Conservation (phyloP, 2,329 filamentous ascomycete genomes). For the Exophiala lecanii-corni region DNA sequence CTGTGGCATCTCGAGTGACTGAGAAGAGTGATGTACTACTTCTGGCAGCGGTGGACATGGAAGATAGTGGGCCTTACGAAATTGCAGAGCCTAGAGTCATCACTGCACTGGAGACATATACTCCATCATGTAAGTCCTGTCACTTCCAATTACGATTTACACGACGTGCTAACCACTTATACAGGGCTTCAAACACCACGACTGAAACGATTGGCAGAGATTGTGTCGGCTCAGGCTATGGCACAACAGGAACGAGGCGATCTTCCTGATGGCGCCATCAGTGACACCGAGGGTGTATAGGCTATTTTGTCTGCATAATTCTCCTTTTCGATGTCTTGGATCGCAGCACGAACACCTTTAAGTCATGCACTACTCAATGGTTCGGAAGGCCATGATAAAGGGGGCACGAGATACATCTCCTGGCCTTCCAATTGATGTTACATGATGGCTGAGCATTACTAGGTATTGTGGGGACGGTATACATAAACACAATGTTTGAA, state of each 20-base stretch:
- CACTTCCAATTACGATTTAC: constrained; percentile 4
- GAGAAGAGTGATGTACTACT: constrained; percentile 97
- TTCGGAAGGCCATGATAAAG: no score
- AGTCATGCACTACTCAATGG: no score
- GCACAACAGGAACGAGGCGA: constrained; percentile 88
- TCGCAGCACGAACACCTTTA: no score
- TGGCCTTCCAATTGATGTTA: no score
- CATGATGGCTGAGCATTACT: no score
- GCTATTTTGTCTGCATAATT: no score
- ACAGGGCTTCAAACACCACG: constrained; percentile 91
- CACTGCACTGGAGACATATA: constrained; percentile 95
- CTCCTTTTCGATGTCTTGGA: no score
- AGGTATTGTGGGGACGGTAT: no score
- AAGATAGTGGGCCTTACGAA: constrained; percentile 96
- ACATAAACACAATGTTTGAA: no score
- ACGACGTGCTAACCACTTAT: constrained; percentile 29
- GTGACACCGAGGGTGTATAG: constrained; percentile 19
- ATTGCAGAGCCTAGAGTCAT: constrained; percentile 96
- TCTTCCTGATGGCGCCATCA: constrained; percentile 32
- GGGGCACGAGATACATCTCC: no score
- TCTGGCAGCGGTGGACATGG: constrained; percentile 94
- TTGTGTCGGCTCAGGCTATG: constrained; percentile 93
- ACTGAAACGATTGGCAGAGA: constrained; percentile 93
- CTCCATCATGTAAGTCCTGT: constrained; percentile 76
- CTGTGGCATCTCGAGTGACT: constrained; percentile 90